Conservation (phyloP, 139 green algal genomes). For the Coelastrella sp. region DNA sequence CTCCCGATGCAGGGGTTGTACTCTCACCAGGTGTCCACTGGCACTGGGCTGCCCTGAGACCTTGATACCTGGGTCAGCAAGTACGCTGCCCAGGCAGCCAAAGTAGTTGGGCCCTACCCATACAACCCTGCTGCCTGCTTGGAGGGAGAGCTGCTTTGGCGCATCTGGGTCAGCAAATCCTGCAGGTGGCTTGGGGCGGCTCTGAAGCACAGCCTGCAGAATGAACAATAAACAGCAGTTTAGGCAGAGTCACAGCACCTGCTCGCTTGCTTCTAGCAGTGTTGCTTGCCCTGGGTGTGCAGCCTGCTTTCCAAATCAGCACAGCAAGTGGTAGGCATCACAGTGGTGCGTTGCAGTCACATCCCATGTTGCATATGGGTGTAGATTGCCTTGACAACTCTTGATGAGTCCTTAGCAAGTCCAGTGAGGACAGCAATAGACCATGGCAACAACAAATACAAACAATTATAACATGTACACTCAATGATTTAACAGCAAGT, state of each 20-base stretch:
- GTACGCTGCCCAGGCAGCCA: constrained; percentile 80
- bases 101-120: constrained; percentile 84
- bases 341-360: no score
- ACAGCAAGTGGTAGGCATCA: background rate
- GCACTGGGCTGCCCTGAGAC: background rate
- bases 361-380: no score
- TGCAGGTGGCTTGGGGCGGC: constrained; percentile 10
- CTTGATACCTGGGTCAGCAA: constrained; percentile 57
- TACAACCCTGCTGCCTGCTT: constrained; percentile 55
- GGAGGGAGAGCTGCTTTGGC: constrained; percentile 40
- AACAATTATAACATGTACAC: no score
- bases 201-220: constrained; percentile 42
- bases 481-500: no score
- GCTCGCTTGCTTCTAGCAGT: no score
- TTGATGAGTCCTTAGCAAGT: no score
- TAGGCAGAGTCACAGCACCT: no score
- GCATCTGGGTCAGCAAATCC: constrained; percentile 40
- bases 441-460: no score
- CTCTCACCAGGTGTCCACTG: constrained; percentile 29
- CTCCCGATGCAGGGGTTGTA: constrained; percentile 37
- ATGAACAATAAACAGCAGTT: background rate
- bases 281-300: no score
- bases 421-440: no score
- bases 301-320: no score
- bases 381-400: no score